These are phyloP conservation scores for Nymphaea thermarum DNA, from an alignment of 164 flowering plant species.

Conservation along the genomic window DNA sequence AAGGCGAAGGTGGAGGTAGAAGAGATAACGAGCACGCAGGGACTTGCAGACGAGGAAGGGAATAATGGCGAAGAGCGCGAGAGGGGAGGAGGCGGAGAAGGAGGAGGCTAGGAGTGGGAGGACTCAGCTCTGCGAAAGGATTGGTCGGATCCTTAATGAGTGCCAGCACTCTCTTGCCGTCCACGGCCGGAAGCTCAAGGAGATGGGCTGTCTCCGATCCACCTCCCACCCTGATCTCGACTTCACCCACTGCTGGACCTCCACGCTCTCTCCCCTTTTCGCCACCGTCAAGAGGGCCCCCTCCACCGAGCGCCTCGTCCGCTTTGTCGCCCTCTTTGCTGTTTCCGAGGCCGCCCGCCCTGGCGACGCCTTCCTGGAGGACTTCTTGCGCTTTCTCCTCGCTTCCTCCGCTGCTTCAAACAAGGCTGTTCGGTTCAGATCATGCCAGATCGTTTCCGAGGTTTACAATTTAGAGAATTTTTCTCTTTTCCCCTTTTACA, in stretches of 20 bases:
- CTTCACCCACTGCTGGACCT: slow-evolving; percentile 52
- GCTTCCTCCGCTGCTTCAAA: slow-evolving; percentile 32
- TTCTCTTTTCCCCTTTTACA: background rate
- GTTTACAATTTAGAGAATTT: slow-evolving; percentile 14
- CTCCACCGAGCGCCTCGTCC: slow-evolving; percentile 54
- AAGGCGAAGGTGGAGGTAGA: no score
- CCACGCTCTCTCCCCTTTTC: slow-evolving; percentile 61
- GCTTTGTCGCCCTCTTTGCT: slow-evolving; percentile 54
- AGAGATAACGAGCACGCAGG: no score
- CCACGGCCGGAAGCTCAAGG: slow-evolving; percentile 75
- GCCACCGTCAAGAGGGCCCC: slow-evolving; percentile 37
- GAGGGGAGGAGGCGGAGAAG: slow-evolving; percentile 1
- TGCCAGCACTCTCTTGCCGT: slow-evolving; percentile 49
- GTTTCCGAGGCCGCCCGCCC: slow-evolving; percentile 9
- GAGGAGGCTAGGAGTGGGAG: slow-evolving; percentile 12
- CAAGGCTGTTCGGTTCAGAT: slow-evolving; percentile 57
- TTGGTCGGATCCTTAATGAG: slow-evolving; percentile 58
- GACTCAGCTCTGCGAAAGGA: slow-evolving; percentile 11
- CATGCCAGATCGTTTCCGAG: slow-evolving; percentile 92
- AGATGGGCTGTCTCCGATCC: slow-evolving; percentile 46
- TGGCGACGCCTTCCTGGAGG: slow-evolving; percentile 43
- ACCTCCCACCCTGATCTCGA: slow-evolving; percentile 11
- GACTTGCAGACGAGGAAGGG: no score
- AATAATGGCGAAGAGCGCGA: background rate
- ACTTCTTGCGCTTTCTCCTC: slow-evolving; percentile 47